Conservation (phyloP, 225 moss, liverwort and hornwort species). For the Pseudoscleropodium purum region DNA sequence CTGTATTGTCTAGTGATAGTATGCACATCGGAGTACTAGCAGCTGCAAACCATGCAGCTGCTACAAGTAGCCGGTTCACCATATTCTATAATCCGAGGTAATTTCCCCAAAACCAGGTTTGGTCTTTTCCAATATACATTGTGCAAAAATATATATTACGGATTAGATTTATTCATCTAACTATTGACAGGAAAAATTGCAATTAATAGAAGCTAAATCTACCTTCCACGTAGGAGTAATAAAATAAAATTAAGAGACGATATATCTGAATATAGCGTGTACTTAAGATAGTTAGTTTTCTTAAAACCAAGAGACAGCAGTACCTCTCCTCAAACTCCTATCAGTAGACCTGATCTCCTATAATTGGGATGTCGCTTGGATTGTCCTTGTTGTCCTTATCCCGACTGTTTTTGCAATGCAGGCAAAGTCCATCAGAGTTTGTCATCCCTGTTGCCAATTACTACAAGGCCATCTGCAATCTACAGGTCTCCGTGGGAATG, state of each 20-base stretch:
- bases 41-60: constrained; percentile 77
- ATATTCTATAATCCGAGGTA: constrained; percentile 94
- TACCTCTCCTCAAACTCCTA: neutral
- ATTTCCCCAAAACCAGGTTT: neutral
- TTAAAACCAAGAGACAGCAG: neutral
- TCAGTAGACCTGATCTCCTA: neutral
- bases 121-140: neutral
- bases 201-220: neutral
- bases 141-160: no score
- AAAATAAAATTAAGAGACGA: neutral
- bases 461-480: constrained; percentile 62
- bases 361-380: neutral
- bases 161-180: neutral
- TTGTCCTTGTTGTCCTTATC: neutral
- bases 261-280: neutral
- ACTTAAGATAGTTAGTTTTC: no score
- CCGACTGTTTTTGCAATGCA: constrained; percentile 14
- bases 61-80: constrained; percentile 82
- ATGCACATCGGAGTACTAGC: constrained; percentile 53
- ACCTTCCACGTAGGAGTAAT: neutral
- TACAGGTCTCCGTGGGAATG: constrained; percentile 91
- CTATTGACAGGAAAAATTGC: neutral
- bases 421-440: constrained; percentile 95
- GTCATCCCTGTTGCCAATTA: constrained; percentile 80
- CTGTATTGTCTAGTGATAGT: constrained; percentile 45